phyloP scores from a whole-genome alignment of 305 asterid genomes.

The Withania somnifera region DNA sequence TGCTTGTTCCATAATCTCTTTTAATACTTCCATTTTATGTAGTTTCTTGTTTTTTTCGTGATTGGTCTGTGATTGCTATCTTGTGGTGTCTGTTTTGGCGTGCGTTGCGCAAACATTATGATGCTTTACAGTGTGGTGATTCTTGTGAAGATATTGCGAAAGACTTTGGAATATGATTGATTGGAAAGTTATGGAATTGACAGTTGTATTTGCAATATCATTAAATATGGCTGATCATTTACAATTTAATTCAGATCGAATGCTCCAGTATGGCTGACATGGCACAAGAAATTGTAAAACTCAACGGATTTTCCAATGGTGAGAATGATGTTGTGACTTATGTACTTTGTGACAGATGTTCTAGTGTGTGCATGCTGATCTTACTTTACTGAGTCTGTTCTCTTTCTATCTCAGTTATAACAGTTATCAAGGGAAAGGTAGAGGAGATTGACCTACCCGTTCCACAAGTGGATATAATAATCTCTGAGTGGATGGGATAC shows the following conservation, averaged over 20 bases:
- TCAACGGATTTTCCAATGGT: constrained; percentile 75
- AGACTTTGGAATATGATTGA: neutral
- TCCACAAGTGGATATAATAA: constrained; percentile 75
- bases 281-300: constrained; percentile 73
- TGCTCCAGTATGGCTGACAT: constrained; percentile 95
- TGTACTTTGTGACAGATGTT: neutral
- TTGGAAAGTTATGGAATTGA: neutral
- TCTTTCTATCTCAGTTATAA: constrained; percentile 44
- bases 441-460: constrained; percentile 97
- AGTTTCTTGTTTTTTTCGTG: neutral
- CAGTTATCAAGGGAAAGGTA: constrained; percentile 86
- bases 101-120: neutral
- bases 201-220: neutral
- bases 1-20: neutral
- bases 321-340: constrained; percentile 8
- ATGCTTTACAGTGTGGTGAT: neutral
- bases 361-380: constrained; percentile 8
- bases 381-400: neutral
- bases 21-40: neutral
- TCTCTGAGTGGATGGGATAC: constrained; percentile 99
- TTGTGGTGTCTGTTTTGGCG: neutral
- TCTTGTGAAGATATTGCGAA: neutral
- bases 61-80: neutral
- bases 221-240: neutral
- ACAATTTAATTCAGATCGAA: constrained; percentile 50